Conservation (phyloP, 2,329 filamentous ascomycete genomes). For the Aspergillus intermedius region DNA sequence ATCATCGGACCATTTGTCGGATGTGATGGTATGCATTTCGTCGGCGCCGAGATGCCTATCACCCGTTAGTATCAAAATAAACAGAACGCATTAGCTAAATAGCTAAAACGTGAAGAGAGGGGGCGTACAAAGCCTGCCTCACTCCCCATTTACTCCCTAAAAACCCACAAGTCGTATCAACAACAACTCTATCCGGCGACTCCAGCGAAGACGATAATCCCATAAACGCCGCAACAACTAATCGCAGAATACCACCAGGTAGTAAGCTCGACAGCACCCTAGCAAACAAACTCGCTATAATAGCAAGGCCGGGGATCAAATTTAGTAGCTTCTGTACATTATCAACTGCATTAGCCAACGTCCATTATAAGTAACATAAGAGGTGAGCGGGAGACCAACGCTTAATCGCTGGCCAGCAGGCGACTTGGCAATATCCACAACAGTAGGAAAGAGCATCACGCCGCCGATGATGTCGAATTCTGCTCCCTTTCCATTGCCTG, state of each 20-base stretch:
- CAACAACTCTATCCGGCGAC: conserved; percentile 33
- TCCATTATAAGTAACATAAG: neutral
- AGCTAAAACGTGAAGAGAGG: too few species aligned
- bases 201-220: conserved; percentile 4
- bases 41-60: conserved; percentile 49
- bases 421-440: conserved; percentile 63
- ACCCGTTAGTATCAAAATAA: neutral
- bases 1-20: conserved; percentile 53
- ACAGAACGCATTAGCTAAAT: too few species aligned
- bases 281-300: conserved; percentile 33
- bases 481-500: neutral
- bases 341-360: neutral
- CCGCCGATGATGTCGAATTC: conserved; percentile 42
- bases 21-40: conserved; percentile 52
- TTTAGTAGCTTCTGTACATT: conserved; percentile 22
- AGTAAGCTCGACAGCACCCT: conserved; percentile 39
- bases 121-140: conserved; percentile 46
- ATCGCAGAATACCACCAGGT: conserved; percentile 33
- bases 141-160: conserved; percentile 45
- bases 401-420: conserved; percentile 51
- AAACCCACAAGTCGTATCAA: conserved; percentile 46
- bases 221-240: conserved; percentile 39
- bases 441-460: conserved; percentile 66
- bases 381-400: conserved; percentile 14
- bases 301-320: conserved; percentile 33